phyloP scores from a whole-genome alignment of 768 basidiomycete genomes.

The Suillus hirtellus region DNA sequence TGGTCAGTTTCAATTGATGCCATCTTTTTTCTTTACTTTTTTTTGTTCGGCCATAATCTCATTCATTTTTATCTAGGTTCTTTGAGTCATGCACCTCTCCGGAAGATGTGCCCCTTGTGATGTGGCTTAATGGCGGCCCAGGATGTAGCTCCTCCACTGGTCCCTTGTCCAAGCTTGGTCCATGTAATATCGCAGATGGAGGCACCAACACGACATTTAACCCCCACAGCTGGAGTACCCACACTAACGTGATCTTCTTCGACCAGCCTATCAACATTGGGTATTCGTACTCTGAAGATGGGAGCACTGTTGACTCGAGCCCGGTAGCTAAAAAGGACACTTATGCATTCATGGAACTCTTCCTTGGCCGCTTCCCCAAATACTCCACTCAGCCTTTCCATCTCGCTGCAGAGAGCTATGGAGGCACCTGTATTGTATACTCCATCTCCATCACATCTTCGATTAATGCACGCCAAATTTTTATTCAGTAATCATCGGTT shows the following conservation, averaged over 20 bases:
- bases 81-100: constrained; percentile 83
- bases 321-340: constrained; percentile 91
- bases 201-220: constrained; percentile 75
- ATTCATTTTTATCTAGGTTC: constrained; percentile 53
- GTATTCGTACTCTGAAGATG: constrained; percentile 46
- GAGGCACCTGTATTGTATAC: no score
- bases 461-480: no score
- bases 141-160: constrained; percentile 78
- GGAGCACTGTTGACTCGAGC: constrained; percentile 72
- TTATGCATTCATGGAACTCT: constrained; percentile 79
- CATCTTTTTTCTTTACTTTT: neutral
- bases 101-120: constrained; percentile 72
- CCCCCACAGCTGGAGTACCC: constrained; percentile 80
- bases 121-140: constrained; percentile 87
- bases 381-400: constrained; percentile 75
- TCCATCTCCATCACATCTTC: no score
- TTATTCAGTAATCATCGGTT: no score
- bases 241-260: constrained; percentile 61
- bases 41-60: neutral
- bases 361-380: constrained; percentile 73
- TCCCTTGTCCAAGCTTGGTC: constrained; percentile 89
- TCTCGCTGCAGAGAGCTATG: constrained; percentile 79
- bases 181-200: constrained; percentile 70
- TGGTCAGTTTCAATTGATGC: constrained; percentile 49
- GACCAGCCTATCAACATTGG: constrained; percentile 87